Percentiles rank a stretch among this genome's conserved stretches.
phyloP scores from a whole-genome alignment of 768 basidiomycete species.

The Brasilioporus rufonigricans region DNA sequence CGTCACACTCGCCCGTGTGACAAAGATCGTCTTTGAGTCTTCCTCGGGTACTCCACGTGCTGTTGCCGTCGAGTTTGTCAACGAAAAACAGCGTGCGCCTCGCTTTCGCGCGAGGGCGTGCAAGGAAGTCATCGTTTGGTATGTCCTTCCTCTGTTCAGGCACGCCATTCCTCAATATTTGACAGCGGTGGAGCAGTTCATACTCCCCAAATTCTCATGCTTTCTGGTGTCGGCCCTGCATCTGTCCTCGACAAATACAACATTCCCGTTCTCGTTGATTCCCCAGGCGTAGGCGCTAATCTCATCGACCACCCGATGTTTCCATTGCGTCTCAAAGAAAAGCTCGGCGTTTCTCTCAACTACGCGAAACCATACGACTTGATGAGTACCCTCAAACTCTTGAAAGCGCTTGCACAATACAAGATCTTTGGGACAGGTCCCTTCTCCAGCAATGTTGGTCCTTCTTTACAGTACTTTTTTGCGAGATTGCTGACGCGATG shows the following conservation, averaged over 20 bases:
- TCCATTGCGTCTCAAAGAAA: slow-evolving; percentile 52
- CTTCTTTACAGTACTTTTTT: neutral
- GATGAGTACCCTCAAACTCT: slow-evolving; percentile 22
- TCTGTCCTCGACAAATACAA: slow-evolving; percentile 48
- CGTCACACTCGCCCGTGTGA: slow-evolving; percentile 53
- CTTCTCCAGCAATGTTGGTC: slow-evolving; percentile 50
- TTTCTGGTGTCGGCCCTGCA: slow-evolving; percentile 75
- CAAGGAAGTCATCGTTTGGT: slow-evolving; percentile 65
- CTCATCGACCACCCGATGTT: slow-evolving; percentile 68
- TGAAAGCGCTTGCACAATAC: slow-evolving; percentile 42
- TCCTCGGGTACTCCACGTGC: slow-evolving; percentile 43
- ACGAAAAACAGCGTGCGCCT: slow-evolving; percentile 18
- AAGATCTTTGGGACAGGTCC: slow-evolving; percentile 45
- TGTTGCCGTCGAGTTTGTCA: slow-evolving; percentile 60
- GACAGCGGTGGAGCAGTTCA: slow-evolving; percentile 60
- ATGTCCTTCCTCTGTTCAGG: slow-evolving; percentile 15
- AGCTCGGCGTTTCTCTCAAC: slow-evolving; percentile 40
- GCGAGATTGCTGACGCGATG: neutral
- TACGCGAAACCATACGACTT: slow-evolving; percentile 33
- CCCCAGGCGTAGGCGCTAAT: slow-evolving; percentile 73
- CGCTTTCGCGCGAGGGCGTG: slow-evolving; percentile 46
- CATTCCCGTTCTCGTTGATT: slow-evolving; percentile 58
- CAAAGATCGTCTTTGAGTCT: slow-evolving; percentile 54
- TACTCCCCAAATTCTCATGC: slow-evolving; percentile 64
- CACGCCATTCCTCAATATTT: neutral